Evolutionary conservation across 2,329 filamentous ascomycete species (phyloP), one percentile per base, ranked within the genome.

Genomic region (Cytospora piceicola): DNA sequence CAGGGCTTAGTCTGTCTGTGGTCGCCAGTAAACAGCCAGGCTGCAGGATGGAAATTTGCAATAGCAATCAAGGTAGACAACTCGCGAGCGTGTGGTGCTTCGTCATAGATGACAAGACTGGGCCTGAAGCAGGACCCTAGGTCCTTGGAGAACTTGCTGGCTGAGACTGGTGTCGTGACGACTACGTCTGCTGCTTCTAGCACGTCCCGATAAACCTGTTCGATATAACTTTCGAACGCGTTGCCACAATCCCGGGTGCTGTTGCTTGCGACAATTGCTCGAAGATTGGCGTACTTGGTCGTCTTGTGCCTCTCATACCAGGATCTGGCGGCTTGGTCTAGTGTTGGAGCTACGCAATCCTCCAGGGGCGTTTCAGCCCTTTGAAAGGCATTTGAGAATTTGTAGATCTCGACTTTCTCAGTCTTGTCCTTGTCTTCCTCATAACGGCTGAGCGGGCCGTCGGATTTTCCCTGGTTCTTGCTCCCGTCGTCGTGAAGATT

Each of bases 11-110:
- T 54, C 34, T 64, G 53, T 36, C 63, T 30, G 4, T 36, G n/a
- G 7, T 65, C 63, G 6, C 63, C 63, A 0, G 29, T 52, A 17
- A 57, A 56, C n/a, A 65, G 22, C 52, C 52, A 61, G 0, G 52
- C 63, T 5, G 2, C 27, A 4, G 63, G 63, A 1, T 12, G 17
- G 63, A 65, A 65, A 0, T 24, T 6, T 1, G 63, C 52, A 14
- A 65, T 22, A 1, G 63, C 7, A 17, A 65, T 65, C 39, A 65
- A 3, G 5, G 15, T 30, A 1, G 63, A 52, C 3, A 61, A 14
- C 15, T 65, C 63, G 1, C 63, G 30, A 7, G 63, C 63, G 17
- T 61, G 51, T 1, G 57, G 63, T 1, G 57, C 36, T 24, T 65
- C 63, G 15, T 65, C 63, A 4, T 61, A 49, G 1, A 65, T 51